Evolutionary conservation across 768 basidiomycete species (phyloP).

Genomic region (Rhodotorula taiwanensis): DNA sequence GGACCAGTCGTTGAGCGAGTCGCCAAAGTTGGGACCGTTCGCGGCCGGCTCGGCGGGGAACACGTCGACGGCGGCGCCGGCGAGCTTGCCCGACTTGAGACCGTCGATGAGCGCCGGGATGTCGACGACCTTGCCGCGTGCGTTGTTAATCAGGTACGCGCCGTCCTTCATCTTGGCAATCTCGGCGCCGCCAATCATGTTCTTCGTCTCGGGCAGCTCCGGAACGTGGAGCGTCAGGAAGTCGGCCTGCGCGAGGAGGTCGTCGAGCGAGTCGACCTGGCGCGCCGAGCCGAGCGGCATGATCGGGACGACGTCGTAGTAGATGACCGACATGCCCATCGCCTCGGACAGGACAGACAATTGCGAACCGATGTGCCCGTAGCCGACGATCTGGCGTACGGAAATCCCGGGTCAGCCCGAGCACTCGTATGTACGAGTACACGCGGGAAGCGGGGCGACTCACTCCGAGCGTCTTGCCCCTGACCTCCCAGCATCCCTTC

Average conservation of each 20-base stretch:
- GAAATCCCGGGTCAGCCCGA: not conserved
- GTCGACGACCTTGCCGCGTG: slow-evolving; percentile 90
- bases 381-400: slow-evolving; percentile 65
- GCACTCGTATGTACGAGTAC: too few species aligned
- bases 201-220: slow-evolving; percentile 88
- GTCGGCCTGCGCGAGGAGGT: slow-evolving; percentile 71
- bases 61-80: slow-evolving; percentile 87
- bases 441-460: not conserved
- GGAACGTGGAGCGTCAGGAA: slow-evolving; percentile 96
- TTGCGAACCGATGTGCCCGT: slow-evolving; percentile 97
- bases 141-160: slow-evolving; percentile 94
- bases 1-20: slow-evolving; percentile 79
- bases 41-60: slow-evolving; percentile 87
- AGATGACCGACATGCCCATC: slow-evolving; percentile 89
- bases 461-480: slow-evolving; percentile 86
- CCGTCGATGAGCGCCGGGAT: slow-evolving; percentile 80
- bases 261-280: slow-evolving; percentile 71
- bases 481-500: slow-evolving; percentile 94
- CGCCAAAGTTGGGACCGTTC: slow-evolving; percentile 80
- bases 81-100: slow-evolving; percentile 76
- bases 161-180: slow-evolving; percentile 89
- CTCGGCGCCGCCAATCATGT: slow-evolving; percentile 75
- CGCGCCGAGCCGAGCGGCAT: slow-evolving; percentile 95
- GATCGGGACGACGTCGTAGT: slow-evolving; percentile 89
- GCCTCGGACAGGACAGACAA: slow-evolving; percentile 94